A percentile compares a stretch with the other conserved stretches of the same genome.
These are phyloP conservation scores for Guadua angustifolia DNA, from an alignment of 176 grass and related monocot genomes.

Conservation along the genomic window DNA sequence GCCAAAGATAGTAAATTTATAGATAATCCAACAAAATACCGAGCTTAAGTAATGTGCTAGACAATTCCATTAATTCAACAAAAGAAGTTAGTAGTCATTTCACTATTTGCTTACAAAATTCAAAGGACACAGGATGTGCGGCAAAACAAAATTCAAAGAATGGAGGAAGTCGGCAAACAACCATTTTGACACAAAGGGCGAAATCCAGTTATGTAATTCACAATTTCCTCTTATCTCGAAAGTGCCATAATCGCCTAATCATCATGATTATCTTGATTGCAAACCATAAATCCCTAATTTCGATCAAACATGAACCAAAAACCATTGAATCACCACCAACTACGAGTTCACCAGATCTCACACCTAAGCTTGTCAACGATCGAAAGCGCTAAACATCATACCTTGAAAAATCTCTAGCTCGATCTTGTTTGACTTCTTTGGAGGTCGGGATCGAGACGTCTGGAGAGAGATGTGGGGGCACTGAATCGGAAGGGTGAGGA, in stretches of 20 bases:
- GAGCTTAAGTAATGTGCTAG: not conserved
- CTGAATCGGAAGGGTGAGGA: too few relatives aligned
- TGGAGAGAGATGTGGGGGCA: too few relatives aligned
- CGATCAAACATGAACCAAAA: not conserved
- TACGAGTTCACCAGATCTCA: too few relatives aligned
- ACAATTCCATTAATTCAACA: not conserved
- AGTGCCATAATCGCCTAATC: not conserved
- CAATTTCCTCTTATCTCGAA: not conserved
- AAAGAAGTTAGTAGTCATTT: not conserved
- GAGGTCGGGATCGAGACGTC: too few relatives aligned
- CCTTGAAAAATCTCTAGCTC: too few relatives aligned
- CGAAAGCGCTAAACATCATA: too few relatives aligned
- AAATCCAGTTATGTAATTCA: not conserved
- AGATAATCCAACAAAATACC: not conserved
- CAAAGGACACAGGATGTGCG: too few relatives aligned
- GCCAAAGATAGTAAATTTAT: not conserved
- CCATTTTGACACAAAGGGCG: not conserved
- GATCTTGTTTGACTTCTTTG: too few relatives aligned
- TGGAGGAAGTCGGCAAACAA: not conserved
- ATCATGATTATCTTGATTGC: not conserved
- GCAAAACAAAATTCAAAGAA: not conserved
- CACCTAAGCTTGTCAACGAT: too few relatives aligned
- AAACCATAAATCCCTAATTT: not conserved
- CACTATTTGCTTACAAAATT: not conserved
- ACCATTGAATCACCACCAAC: too few relatives aligned